Base-by-base conservation (phyloP, 805 yeast genomes). In the Candida maesae region DNA sequence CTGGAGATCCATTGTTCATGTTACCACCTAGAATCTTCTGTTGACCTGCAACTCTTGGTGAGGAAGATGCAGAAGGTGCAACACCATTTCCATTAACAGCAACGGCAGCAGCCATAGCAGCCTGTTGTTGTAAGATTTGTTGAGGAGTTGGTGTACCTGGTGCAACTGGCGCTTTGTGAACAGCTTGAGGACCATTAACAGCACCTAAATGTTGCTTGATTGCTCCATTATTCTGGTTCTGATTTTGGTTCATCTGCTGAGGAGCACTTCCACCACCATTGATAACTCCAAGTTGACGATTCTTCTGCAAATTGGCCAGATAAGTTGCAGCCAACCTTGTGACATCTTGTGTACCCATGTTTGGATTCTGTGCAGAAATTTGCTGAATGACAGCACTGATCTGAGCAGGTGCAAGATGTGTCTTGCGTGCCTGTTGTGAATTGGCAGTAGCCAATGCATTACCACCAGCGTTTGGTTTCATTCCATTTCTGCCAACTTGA, bases 351-450 rank as follows among this genome's bases (percentile, higher is more conserved):
- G 78, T 78, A 10, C 78, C 67, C 55, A 79, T 62, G 24, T 69
- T 73, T 2, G 88, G 88, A 55, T 81, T 75, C 51, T 79, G 79
- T n/a, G 72, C 63, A 55, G 80, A 84, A 39, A 81, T 80, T 33
- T 80, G 78, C 49, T 70, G 76, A 42, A 81, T 75, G 31, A 81
- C 72, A 1, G 84, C 81, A 9, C 84, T 72, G 4, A 81, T 83
- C 50, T 81, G 86, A 1, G 79, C 75, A 12, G 80, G 77, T 0
- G 79, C 73, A 58, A 78, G 74, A 32, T 48, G 35, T 8, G 40
- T 20, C 33, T 51, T 52, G 21, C 50, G 51, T 4, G 44, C 50
- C 40, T 44, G 35, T 6, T 26, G 18, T 26, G 29, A 17, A 28
- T 18, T 44, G 16, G 35, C 11, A 4, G 39, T 36, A 12, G 38